A percentile compares a stretch with the other conserved stretches of the same genome.
Evolutionary conservation across 768 basidiomycete species (phyloP).

Genomic region (Psilocybe subaeruginosa): DNA sequence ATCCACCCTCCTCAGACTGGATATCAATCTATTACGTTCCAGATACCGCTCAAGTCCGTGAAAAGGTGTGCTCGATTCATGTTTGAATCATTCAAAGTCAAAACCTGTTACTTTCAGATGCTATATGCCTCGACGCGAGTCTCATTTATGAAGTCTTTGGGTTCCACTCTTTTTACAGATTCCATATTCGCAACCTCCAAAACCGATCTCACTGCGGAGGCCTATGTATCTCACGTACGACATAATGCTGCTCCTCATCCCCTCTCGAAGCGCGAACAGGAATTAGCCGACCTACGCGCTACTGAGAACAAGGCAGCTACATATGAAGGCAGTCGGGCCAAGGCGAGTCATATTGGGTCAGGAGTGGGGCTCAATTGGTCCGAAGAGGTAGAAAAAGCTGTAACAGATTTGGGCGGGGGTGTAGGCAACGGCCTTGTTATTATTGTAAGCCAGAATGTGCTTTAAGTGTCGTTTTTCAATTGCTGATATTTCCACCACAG

Average conservation of each 20-base stretch:
- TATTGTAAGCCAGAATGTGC: constrained; percentile 51
- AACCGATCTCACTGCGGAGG: constrained; percentile 63
- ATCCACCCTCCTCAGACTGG: constrained; percentile 68
- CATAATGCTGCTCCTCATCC: constrained; percentile 81
- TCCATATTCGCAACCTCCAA: constrained; percentile 80
- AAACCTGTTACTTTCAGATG: constrained; percentile 55
- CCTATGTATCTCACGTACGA: constrained; percentile 73
- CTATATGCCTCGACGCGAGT: constrained; percentile 82
- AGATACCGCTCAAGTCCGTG: constrained; percentile 76
- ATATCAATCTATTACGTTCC: constrained; percentile 81
- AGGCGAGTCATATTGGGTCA: constrained; percentile 58
- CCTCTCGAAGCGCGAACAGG: constrained; percentile 79
- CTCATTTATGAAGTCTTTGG: constrained; percentile 71
- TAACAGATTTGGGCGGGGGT: constrained; percentile 55
- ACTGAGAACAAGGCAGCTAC: constrained; percentile 60
- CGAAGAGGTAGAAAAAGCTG: constrained; percentile 62
- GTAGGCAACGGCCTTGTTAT: constrained; percentile 60
- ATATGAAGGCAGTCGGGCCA: constrained; percentile 61
- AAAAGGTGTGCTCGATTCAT: constrained; percentile 58
- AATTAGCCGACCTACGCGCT: constrained; percentile 74
- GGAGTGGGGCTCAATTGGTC: constrained; percentile 72
- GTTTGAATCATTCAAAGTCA: too few species aligned
- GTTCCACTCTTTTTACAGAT: constrained; percentile 72
- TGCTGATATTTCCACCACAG: neutral
- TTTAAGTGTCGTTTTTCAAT: neutral